Base-by-base conservation (phyloP, 371 early-diverging fungal species). In the Zopfochytrium polystomum region DNA sequence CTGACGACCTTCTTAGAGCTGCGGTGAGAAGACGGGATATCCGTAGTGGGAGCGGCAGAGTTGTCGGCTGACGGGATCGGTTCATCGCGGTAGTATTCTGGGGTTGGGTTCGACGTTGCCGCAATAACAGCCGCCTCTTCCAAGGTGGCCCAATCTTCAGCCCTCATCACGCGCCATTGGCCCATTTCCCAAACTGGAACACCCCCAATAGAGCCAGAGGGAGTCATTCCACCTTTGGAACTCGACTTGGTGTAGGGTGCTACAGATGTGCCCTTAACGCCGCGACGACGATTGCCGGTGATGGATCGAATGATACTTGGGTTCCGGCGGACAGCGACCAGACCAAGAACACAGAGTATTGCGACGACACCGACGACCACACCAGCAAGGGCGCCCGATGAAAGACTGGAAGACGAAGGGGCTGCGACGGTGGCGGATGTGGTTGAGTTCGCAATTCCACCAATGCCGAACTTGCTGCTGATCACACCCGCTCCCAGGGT, bases 181-280 rank as follows among this genome's bases (percentile, higher is more conserved):
- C 60, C 60, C 60, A 60, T 60, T 31, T 60, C 60, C 52, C 50
- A 60, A 20, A 60, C 60, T 13, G 60, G 60, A 9, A 60, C n/a
- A 4, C 60, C 60, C 32, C 15, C 22, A 48, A 22, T 22, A 11
- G 52, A 9, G 13, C 7, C 48, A 7, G 38, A 38, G 11, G 38
- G 11, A 38, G 38, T 18, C 38, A 11, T 38, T 18, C 18, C 38
- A 18, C 11, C 38, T 7, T 18, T 7, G 11, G 11, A 7, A 18
- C 11, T 18, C 7, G 38, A 7, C 38, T 38, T 38, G 38, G 7
- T 18, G 38, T 38, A 7, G 38, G 11, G 11, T 7, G 11, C 38
- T 18, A 38, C 11, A 38, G 18, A 7, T 7, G 38, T 11, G 11
- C 7, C 38, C 38, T 38, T 7, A 38, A 7, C 7, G 38, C 38